These are phyloP conservation scores for Geranomyces michiganensis DNA, from an alignment of 192 early-diverging fungal genomes.

Conservation along the genomic window DNA sequence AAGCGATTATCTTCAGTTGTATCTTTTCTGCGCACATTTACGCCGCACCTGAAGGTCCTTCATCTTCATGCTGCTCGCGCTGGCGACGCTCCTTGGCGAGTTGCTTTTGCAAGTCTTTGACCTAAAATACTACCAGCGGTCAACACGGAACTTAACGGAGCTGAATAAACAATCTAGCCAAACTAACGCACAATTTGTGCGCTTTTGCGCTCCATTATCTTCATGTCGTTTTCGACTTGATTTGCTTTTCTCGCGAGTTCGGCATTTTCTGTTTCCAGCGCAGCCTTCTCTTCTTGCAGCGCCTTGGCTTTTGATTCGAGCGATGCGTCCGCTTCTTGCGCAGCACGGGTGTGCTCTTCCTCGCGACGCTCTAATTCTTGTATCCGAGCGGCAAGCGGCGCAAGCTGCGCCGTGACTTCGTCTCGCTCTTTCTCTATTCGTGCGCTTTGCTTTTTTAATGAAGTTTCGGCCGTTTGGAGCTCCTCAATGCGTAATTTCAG, in stretches of 20 bases:
- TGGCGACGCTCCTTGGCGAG: constrained; percentile 50
- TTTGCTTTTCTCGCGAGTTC: constrained; percentile 35
- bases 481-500: constrained; percentile 49
- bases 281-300: constrained; percentile 18
- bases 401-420: constrained; percentile 15
- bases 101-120: constrained; percentile 64
- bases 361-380: constrained; percentile 33
- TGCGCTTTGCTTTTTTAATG: constrained; percentile 32
- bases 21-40: not conserved
- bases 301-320: constrained; percentile 14
- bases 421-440: constrained; percentile 54
- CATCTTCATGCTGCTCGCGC: constrained; percentile 25
- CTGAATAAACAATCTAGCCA: no score
- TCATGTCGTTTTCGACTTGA: constrained; percentile 49
- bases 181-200: constrained; percentile 47
- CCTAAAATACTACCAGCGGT: constrained; percentile 23
- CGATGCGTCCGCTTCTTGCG: constrained; percentile 11
- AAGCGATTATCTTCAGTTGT: not conserved
- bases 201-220: constrained; percentile 45
- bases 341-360: constrained; percentile 8
- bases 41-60: not conserved
- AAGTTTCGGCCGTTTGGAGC: constrained; percentile 35
- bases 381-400: constrained; percentile 30
- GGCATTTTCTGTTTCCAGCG: constrained; percentile 39
- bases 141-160: no score